Percentiles rank a stretch among this genome's conserved stretches.
Conservation (phyloP, 2,329 filamentous ascomycete genomes). For the Allantophomopsis cytisporea region DNA sequence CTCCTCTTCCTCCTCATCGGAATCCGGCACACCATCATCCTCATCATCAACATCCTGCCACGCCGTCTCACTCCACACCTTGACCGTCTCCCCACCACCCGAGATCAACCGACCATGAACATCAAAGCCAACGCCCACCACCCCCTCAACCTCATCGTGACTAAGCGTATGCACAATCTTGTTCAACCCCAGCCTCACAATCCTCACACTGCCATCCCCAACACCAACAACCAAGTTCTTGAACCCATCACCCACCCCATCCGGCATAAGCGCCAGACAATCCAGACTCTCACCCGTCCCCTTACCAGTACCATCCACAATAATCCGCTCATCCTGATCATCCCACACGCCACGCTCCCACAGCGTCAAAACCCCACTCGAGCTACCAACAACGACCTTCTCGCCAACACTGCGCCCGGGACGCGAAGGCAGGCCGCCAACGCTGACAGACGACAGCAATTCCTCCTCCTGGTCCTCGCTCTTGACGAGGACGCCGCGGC, state of each 20-base stretch:
- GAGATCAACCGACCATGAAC: conserved; percentile 76
- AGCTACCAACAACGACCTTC: conserved; percentile 62
- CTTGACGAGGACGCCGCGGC: conserved; percentile 71
- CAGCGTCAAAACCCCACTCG: conserved; percentile 70
- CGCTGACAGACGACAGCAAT: conserved; percentile 66
- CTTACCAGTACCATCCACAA: conserved; percentile 48
- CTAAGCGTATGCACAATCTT: conserved; percentile 50
- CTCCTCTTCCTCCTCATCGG: conserved; percentile 31
- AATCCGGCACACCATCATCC: conserved; percentile 25
- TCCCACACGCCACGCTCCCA: conserved; percentile 96
- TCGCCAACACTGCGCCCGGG: conserved; percentile 54
- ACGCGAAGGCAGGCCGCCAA: conserved; percentile 58
- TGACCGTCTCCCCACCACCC: conserved; percentile 73
- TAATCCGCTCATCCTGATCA: conserved; percentile 82
- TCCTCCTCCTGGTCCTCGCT: conserved; percentile 96
- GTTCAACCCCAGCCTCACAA: conserved; percentile 63
- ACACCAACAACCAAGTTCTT: conserved; percentile 70
- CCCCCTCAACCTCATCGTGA: conserved; percentile 81
- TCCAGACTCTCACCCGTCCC: conserved; percentile 68
- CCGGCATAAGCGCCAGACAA: conserved; percentile 58
- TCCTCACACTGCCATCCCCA: conserved; percentile 65
- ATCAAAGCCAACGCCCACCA: conserved; percentile 74
- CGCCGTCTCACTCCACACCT: conserved; percentile 76
- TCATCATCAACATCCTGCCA: conserved; percentile 28
- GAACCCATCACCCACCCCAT: conserved; percentile 50